These are phyloP conservation scores for Voacanga thouarsii DNA, from an alignment of 257 asterid genomes.

Conservation along the genomic window DNA sequence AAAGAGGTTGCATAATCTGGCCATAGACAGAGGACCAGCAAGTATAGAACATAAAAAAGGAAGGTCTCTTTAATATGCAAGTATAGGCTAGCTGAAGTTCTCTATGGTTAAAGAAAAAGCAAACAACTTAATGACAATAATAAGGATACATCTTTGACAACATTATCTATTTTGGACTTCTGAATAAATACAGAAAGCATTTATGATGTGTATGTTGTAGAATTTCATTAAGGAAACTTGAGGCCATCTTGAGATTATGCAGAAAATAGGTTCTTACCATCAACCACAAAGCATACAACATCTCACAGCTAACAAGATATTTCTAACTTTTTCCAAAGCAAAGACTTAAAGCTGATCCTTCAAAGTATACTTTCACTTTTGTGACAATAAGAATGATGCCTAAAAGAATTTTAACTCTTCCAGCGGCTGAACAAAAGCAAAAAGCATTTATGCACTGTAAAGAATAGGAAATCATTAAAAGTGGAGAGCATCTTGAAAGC, in stretches of 20 bases:
- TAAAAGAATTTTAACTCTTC: neutral
- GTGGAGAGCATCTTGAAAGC: neutral
- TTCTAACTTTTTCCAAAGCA: neutral
- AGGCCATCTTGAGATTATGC: neutral
- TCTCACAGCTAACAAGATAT: neutral
- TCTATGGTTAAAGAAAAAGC: neutral
- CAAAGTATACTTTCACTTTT: neutral
- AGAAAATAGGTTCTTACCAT: neutral
- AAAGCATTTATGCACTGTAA: neutral
- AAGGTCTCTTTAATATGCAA: neutral
- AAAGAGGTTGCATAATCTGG: neutral
- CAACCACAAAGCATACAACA: neutral
- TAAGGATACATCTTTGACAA: neutral
- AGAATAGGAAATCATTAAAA: neutral
- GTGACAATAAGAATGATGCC: neutral
- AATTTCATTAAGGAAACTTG: neutral
- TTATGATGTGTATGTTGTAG: neutral
- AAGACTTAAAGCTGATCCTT: neutral
- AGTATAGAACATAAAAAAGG: neutral
- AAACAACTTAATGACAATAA: constrained; percentile 4
- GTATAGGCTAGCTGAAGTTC: neutral
- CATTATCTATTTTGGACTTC: neutral
- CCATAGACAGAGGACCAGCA: neutral
- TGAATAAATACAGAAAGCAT: neutral
- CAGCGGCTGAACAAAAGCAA: neutral